Evolutionary conservation across 2,329 filamentous ascomycete genomes (phyloP).

Genomic region (Cordyceps tenuipes): DNA sequence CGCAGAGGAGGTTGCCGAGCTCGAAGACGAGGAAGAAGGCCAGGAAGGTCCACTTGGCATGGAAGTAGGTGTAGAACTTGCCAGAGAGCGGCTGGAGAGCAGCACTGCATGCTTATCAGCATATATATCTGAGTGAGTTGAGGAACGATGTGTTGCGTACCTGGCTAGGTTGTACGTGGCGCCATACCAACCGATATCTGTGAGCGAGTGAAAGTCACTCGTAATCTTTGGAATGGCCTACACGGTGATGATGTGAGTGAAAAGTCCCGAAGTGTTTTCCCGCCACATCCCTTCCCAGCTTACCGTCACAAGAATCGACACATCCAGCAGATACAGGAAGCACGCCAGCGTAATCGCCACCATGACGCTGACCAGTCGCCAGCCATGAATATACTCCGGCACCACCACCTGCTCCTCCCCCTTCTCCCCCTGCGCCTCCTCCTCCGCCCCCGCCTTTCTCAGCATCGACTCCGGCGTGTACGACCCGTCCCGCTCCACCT

Average conservation of each 20-base stretch:
- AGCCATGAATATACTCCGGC: conserved; percentile 18
- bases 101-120: conserved; percentile 26
- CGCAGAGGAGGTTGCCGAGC: conserved; percentile 40
- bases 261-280: not conserved
- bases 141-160: conserved; percentile 17
- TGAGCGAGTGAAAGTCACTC: conserved; percentile 38
- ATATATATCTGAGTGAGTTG: not conserved
- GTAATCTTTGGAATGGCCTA: conserved; percentile 43
- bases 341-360: conserved; percentile 31
- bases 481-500: conserved; percentile 1
- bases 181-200: conserved; percentile 49
- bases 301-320: conserved; percentile 45
- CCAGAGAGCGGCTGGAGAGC: conserved; percentile 44
- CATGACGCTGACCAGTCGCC: conserved; percentile 28
- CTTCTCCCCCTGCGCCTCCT: conserved; percentile 5
- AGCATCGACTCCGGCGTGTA: conserved; percentile 8
- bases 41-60: conserved; percentile 22
- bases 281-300: conserved; percentile 1
- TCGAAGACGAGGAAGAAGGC: conserved; percentile 25
- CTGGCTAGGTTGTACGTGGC: conserved; percentile 40
- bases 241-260: not conserved
- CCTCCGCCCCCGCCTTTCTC: conserved; percentile 5
- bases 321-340: conserved; percentile 43
- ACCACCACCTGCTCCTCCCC: not conserved
- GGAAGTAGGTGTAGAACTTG: conserved; percentile 39